A percentile compares a stretch with the other conserved stretches of the same genome.
Conservation (phyloP, 495 filamentous ascomycete species). For the Tuber magnatum region DNA sequence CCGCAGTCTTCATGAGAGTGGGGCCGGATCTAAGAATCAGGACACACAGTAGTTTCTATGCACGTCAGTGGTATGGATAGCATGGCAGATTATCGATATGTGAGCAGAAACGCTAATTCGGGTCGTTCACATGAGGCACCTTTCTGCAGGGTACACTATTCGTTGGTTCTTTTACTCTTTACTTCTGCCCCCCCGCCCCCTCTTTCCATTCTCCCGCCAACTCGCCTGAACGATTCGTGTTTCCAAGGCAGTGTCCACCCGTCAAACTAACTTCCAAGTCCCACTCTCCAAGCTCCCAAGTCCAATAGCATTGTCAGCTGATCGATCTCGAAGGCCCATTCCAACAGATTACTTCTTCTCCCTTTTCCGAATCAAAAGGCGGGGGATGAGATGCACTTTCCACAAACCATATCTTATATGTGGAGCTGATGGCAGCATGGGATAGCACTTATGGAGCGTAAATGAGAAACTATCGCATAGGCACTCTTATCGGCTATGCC, state of each 20-base stretch:
- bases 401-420: not conserved
- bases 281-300: not conserved
- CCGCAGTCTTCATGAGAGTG: not conserved
- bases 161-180: not conserved
- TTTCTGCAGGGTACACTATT: not conserved
- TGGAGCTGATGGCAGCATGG: not conserved
- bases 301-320: not conserved
- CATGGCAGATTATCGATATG: not conserved
- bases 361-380: not conserved
- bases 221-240: not conserved
- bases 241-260: not conserved
- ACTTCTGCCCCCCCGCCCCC: not conserved
- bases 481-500: not conserved
- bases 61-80: not conserved
- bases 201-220: not conserved
- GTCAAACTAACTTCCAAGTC: not conserved
- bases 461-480: not conserved
- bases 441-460: not conserved
- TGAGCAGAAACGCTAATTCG: not conserved
- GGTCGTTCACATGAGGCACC: not conserved
- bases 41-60: not conserved
- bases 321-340: not conserved
- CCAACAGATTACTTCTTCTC: not conserved
- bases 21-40: not conserved
- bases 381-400: not conserved